These are phyloP conservation scores for Debaryomyces robertsiae DNA, from an alignment of 1,139 yeast species.

Conservation along the genomic window DNA sequence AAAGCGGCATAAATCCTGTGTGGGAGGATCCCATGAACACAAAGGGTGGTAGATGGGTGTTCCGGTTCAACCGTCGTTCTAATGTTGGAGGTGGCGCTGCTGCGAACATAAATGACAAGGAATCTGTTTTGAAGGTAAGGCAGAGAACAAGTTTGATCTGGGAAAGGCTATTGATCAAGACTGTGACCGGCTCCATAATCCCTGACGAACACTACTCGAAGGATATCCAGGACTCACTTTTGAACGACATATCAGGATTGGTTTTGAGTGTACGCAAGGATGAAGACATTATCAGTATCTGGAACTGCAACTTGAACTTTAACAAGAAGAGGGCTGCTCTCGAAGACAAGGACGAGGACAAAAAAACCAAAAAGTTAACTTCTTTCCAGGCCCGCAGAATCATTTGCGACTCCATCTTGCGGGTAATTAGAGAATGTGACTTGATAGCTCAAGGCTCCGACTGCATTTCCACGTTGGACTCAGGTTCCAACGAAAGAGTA, in stretches of 20 bases:
- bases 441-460: slow-evolving; percentile 39
- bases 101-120: slow-evolving; percentile 12
- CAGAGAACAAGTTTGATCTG: slow-evolving; percentile 49
- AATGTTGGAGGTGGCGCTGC: slow-evolving; percentile 16
- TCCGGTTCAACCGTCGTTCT: slow-evolving; percentile 46
- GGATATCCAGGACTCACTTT: slow-evolving; percentile 38
- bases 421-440: slow-evolving; percentile 54
- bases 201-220: slow-evolving; percentile 31
- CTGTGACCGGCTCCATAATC: slow-evolving; percentile 48
- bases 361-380: slow-evolving; percentile 34
- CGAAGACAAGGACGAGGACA: slow-evolving; percentile 17
- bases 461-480: slow-evolving; percentile 33
- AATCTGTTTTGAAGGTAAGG: slow-evolving; percentile 26
- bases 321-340: slow-evolving; percentile 23
- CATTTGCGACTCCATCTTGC: slow-evolving; percentile 49
- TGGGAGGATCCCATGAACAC: slow-evolving; percentile 72
- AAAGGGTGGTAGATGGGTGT: slow-evolving; percentile 69
- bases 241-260: slow-evolving; percentile 54
- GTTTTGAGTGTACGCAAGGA: slow-evolving; percentile 54
- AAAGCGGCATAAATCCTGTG: slow-evolving; percentile 65
- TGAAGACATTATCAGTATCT: slow-evolving; percentile 53
- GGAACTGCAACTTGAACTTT: slow-evolving; percentile 55
- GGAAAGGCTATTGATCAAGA: slow-evolving; percentile 52
- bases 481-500: slow-evolving; percentile 44
- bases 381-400: slow-evolving; percentile 51